Evolutionary conservation across 345 rosid species (phyloP).

Genomic region (Citrus maxima): DNA sequence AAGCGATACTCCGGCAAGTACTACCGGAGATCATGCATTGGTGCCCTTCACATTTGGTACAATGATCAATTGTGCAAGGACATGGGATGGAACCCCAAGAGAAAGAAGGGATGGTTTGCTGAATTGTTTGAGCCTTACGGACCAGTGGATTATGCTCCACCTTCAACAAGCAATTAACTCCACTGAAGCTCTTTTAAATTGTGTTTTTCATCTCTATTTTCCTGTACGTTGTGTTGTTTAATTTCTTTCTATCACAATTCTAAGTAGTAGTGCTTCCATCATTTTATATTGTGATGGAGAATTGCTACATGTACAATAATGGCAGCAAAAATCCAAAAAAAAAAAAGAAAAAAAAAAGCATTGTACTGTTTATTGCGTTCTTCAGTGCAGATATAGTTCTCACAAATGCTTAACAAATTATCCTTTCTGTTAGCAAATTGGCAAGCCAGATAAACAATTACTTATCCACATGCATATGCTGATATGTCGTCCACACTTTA

Average conservation of each 20-base stretch:
- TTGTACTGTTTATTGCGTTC: too few relatives aligned
- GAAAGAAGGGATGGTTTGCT: constrained; percentile 35
- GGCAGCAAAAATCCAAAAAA: neutral
- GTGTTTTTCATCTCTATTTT: neutral
- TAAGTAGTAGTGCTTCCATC: neutral
- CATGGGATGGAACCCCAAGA: constrained; percentile 46
- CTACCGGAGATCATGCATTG: constrained; percentile 35
- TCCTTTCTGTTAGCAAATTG: too few relatives aligned
- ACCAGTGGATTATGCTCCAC: constrained; percentile 32
- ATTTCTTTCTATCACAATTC: neutral
- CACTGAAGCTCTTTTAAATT: neutral
- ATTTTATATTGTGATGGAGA: neutral
- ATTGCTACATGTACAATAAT: neutral
- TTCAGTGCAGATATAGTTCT: too few relatives aligned
- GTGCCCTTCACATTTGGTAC: constrained; percentile 35
- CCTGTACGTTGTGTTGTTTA: too few relatives aligned
- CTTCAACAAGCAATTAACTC: neutral
- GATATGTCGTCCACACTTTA: neutral
- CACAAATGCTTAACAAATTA: too few relatives aligned
- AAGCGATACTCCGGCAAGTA: constrained; percentile 25
- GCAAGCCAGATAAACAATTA: neutral
- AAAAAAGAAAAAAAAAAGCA: neutral
- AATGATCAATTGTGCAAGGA: constrained; percentile 41
- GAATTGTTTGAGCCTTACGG: constrained; percentile 48
- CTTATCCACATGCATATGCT: neutral